These are phyloP conservation scores for Rhizopogon vulgaris DNA, from an alignment of 768 basidiomycete species.

Conservation along the genomic window DNA sequence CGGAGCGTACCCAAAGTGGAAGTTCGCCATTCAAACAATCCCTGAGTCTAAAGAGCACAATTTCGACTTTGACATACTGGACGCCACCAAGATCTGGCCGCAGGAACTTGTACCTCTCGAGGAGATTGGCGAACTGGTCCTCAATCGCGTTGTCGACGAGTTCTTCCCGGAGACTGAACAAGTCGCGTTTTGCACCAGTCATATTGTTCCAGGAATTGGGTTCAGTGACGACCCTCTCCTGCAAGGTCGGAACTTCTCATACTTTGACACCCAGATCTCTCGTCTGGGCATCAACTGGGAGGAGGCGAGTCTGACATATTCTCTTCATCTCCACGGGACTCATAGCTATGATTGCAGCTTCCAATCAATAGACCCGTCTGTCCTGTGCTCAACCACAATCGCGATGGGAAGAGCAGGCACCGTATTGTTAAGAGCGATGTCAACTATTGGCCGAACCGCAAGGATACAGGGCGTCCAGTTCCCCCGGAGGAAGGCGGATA, in stretches of 20 bases:
- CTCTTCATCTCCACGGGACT: not conserved
- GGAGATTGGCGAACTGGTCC: conserved; percentile 68
- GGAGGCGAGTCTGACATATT: conserved; percentile 33
- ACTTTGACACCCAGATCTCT: conserved; percentile 80
- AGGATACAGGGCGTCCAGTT: conserved; percentile 41
- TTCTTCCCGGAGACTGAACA: conserved; percentile 88
- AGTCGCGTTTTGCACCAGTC: conserved; percentile 77
- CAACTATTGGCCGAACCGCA: conserved; percentile 85
- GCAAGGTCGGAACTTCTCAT: conserved; percentile 83
- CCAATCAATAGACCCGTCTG: conserved; percentile 82
- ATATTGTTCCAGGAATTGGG: conserved; percentile 56
- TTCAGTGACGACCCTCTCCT: conserved; percentile 75
- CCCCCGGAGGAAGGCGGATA: conserved; percentile 50
- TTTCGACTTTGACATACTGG: conserved; percentile 85
- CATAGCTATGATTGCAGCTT: conserved; percentile 33
- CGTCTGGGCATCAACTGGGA: conserved; percentile 80
- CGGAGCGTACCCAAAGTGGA: conserved; percentile 72
- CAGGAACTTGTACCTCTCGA: conserved; percentile 75
- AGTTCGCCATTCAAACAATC: conserved; percentile 60
- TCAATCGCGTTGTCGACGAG: conserved; percentile 60
- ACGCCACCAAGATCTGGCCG: conserved; percentile 84
- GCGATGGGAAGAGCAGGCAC: conserved; percentile 54
- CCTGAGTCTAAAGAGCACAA: conserved; percentile 67
- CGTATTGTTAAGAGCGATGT: conserved; percentile 50
- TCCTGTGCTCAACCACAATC: conserved; percentile 64